phyloP scores from a whole-genome alignment of 1,284 basidiomycete species.

The Leccinum holopus region DNA sequence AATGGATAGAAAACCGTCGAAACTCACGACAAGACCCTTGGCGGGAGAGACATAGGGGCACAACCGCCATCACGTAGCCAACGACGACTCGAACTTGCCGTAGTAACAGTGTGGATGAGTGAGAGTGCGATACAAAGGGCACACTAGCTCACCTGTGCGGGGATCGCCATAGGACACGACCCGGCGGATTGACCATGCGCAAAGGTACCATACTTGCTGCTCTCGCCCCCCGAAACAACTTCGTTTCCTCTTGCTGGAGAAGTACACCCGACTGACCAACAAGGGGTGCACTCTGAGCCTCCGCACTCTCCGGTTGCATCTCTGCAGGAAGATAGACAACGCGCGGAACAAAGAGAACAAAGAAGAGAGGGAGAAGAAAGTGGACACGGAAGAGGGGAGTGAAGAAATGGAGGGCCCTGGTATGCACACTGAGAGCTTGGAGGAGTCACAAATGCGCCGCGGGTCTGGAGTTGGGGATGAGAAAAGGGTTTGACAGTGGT shows the following conservation, averaged over 20 bases:
- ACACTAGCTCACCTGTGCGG: slow-evolving; percentile 14
- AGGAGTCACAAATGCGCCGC: too few species aligned
- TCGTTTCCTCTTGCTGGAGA: slow-evolving; percentile 30
- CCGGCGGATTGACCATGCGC: slow-evolving; percentile 13
- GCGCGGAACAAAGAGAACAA: too few species aligned
- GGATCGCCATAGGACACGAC: not conserved
- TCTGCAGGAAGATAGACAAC: too few species aligned
- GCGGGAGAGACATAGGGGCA: slow-evolving; percentile 21
- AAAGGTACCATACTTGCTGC: slow-evolving; percentile 72
- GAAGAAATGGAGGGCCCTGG: too few species aligned
- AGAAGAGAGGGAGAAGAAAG: too few species aligned
- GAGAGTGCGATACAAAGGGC: not conserved
- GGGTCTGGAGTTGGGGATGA: too few species aligned
- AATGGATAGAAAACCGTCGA: not conserved
- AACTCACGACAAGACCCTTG: slow-evolving; percentile 27
- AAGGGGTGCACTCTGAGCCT: too few species aligned
- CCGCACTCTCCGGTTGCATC: too few species aligned
- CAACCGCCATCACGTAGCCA: slow-evolving; percentile 20
- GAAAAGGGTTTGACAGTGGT: too few species aligned
- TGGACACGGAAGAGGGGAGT: too few species aligned
- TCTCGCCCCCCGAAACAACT: slow-evolving; percentile 18
- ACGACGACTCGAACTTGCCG: slow-evolving; percentile 12
- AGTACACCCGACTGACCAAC: slow-evolving; percentile 19
- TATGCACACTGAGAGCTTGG: too few species aligned
- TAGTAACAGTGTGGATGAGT: not conserved